Evolutionary conservation across 495 filamentous ascomycete genomes (phyloP), one percentile per base, ranked within the genome.

Genomic region (Schizothecium vesticola): DNA sequence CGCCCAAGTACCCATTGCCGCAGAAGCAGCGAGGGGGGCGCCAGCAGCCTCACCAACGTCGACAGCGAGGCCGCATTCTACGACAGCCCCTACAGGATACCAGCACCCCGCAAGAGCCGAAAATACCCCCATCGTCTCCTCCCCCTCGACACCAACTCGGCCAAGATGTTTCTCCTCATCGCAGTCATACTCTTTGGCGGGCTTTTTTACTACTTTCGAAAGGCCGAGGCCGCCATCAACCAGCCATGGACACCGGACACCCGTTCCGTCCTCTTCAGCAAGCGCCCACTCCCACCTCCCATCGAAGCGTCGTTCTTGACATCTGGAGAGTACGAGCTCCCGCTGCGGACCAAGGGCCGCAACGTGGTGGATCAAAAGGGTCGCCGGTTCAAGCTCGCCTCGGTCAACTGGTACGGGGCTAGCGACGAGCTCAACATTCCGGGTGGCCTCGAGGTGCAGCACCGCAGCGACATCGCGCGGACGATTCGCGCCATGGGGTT

Each of bases 371-470:
- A 89, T 73, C 72, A 81, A 3, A 70, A 78, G 8, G 83, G 80
- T 26, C 75, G 77, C 36, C 80, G 83, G 29, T 82, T 85, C 72
- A 86, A 86, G 74, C 79, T 89, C 13, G 78, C 84, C 19, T 85
- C 82, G 26, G 77, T 89, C 71, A 89, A 89, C 74, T 89, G 87
- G 87, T 89, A 88, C 71, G 86, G 87, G 21, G 86, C 80, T 12
- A 86, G 83, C 68, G 86, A 89, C 68, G 82, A 86, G 76, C 73
- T 84, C 25, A 88, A 85, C 74, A 81, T 88, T n/a, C 84, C 84
- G 7, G 83, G 84, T 16, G 87, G 86, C 10, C 79, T 89, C 43
- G 86, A 89, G 56, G 71, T 85, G 6, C 82, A 81, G 69, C 86
- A 88, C 72, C 85, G 87, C 19, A 76, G 73, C 59, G 79, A 81